Evolutionary conservation across 371 early-diverging fungal genomes (phyloP), one percentile per base, ranked within the genome.

Genomic region (Umbelopsis sp.): DNA sequence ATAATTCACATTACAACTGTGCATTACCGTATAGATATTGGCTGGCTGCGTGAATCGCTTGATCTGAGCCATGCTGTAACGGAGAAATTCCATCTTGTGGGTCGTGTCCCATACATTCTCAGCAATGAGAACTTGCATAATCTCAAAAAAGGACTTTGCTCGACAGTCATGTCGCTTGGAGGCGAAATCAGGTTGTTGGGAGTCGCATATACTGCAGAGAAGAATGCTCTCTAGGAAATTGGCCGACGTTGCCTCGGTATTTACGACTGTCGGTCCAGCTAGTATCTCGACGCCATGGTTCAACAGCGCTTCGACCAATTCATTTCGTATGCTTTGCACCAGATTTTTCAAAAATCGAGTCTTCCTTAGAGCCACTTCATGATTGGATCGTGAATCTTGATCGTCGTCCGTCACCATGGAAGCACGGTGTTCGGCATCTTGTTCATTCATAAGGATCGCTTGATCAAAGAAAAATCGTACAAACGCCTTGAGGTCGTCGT

Each of bases 391-490:
- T 1, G 35, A 11, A 57, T 57, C 37, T 44, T 69, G 68, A 73
- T 75, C 73, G 72, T 75, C 51, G 74, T 76, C 24, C 72, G 69
- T n/a, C 70, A 72, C 48, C 76, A 76, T 12, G 22, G 46, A 18
- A 70, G 62, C 76, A 74, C 72, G 24, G 74, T 75, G n/a, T 65
- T 57, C 65, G 73, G 48, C 72, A 76, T 74, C 29, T 72, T 69
- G 24, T 25, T 65, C 44, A 50, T 80, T 79, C 8, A 81, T 76
- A 6, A 83, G 76, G 14, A 88, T 73, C 44, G 84, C 83, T 22
- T 84, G 80, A 57, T 85, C 80, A 50, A 84, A 88, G 63, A 85
- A 85, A 57, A 83, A 83, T 10, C 77, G 76, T 0, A 88, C 86
- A 78, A 88, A 79, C 20, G 75, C 74, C 20, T 83, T 82, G 22